Base-by-base conservation (phyloP, 495 filamentous ascomycete species). In the Aspergillus cristatus region DNA sequence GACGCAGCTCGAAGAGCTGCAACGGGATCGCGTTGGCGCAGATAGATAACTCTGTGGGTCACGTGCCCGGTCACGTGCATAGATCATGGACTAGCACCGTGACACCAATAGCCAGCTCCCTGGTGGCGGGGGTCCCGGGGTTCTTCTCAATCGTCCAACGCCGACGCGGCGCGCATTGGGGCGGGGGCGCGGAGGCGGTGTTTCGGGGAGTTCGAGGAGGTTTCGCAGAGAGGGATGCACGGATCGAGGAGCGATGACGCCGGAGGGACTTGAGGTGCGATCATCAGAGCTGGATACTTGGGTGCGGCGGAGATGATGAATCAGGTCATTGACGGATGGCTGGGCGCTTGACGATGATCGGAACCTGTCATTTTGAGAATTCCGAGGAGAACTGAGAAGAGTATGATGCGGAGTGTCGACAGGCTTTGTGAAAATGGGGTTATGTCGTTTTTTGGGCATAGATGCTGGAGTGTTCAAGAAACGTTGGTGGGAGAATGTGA, bases 51-150 rank as follows among this genome's bases (percentile, higher is more conserved):
- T n/a, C n/a, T n/a, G n/a, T n/a, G n/a, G n/a, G n/a, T n/a, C n/a
- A n/a, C n/a, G n/a, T n/a, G n/a, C n/a, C n/a, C n/a, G n/a, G n/a
- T n/a, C n/a, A n/a, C n/a, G n/a, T n/a, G n/a, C n/a, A n/a, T n/a
- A n/a, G n/a, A n/a, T n/a, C n/a, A n/a, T n/a, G n/a, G n/a, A n/a
- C n/a, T n/a, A n/a, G n/a, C n/a, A n/a, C n/a, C n/a, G n/a, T n/a
- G n/a, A n/a, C n/a, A n/a, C n/a, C n/a, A n/a, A 25, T n/a, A 81
- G 48, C 85, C 85, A 91, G 48, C 81, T 86, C 18, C 64, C 67
- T 1, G 85, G 85, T 14, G 83, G 67, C 7, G 82, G 71, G 3
- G 85, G 84, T 0, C 84, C 85, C 1, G 82, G 61, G 0, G 75
- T 72, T 12, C 65, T 54, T 40, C 75, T 68, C 41, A 61, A 37